Conservation (phyloP, 163 green algal genomes). For the Coccomyxa subellipsoidea region DNA sequence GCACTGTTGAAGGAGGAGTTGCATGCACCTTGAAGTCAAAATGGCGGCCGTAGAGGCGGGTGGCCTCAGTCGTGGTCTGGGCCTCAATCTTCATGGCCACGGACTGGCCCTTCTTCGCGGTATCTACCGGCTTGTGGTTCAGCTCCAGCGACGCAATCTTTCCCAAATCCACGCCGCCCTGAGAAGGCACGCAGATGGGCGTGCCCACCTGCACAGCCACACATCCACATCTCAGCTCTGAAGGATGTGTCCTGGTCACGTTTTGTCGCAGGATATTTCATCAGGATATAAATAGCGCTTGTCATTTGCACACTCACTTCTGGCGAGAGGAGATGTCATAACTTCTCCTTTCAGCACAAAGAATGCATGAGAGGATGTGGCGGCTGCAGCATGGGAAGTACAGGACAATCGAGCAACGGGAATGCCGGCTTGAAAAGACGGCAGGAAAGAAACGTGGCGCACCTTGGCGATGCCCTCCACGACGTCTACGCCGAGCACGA, state of each 20-base stretch:
- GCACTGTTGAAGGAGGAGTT: neutral
- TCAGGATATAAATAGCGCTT: no score
- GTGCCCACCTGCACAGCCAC: slow-evolving; percentile 63
- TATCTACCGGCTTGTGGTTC: slow-evolving; percentile 94
- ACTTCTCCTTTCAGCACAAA: no score
- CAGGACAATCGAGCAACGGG: neutral
- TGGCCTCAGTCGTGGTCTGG: slow-evolving; percentile 72
- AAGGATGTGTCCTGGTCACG: no score
- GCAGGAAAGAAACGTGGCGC: slow-evolving; percentile 4
- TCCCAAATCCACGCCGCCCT: slow-evolving; percentile 84
- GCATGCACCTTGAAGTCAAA: slow-evolving; percentile 76
- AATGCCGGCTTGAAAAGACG: no score
- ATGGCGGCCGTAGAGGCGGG: slow-evolving; percentile 88
- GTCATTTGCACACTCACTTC: no score
- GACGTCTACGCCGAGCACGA: slow-evolving; percentile 94
- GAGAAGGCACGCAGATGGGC: slow-evolving; percentile 82
- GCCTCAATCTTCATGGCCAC: slow-evolving; percentile 94
- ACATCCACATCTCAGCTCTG: no score
- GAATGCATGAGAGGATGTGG: no score
- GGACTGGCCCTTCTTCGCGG: slow-evolving; percentile 64
- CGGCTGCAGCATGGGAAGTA: neutral
- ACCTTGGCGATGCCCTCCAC: slow-evolving; percentile 88
- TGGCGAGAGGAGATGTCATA: no score
- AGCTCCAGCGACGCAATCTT: slow-evolving; percentile 92
- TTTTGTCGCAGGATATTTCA: no score